Evolutionary conservation across 2,329 filamentous ascomycete species (phyloP).

Genomic region (Ophiocordyceps unilateralis): DNA sequence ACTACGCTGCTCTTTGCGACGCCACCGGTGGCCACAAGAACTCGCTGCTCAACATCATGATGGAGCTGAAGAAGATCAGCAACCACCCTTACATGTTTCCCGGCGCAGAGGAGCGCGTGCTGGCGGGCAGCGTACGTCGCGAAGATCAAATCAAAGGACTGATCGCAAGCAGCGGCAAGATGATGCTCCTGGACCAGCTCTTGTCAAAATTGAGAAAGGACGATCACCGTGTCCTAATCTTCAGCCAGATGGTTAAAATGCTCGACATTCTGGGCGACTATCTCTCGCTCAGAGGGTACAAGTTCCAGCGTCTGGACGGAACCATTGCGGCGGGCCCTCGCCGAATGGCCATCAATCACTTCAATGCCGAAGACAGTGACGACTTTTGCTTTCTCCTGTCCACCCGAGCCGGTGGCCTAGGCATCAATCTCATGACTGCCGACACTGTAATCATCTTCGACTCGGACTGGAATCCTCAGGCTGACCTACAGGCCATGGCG

Average conservation of each 20-base stretch:
- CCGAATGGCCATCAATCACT: constrained; percentile 91
- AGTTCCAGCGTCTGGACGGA: constrained; percentile 87
- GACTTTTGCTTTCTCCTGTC: constrained; percentile 96
- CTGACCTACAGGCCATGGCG: constrained; percentile 95
- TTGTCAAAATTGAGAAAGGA: constrained; percentile 85
- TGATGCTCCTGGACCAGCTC: constrained; percentile 97
- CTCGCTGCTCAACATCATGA: constrained; percentile 94
- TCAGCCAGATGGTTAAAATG: constrained; percentile 99
- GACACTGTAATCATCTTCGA: constrained; percentile 97
- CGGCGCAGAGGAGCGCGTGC: constrained; percentile 76
- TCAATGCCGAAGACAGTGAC: constrained; percentile 88
- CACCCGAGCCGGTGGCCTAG: constrained; percentile 88
- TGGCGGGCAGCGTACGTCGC: constrained; percentile 62
- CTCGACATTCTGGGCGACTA: constrained; percentile 92
- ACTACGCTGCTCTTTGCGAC: constrained; percentile 86
- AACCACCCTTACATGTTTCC: constrained; percentile 98
- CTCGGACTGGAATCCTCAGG: constrained; percentile 97
- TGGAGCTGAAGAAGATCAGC: constrained; percentile 98
- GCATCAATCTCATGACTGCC: constrained; percentile 97
- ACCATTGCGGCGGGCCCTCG: constrained; percentile 80
- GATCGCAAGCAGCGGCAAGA: constrained; percentile 95
- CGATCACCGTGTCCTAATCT: constrained; percentile 89
- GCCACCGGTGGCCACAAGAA: constrained; percentile 84
- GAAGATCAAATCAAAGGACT: constrained; percentile 86
- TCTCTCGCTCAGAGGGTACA: constrained; percentile 78